Evolutionary conservation across 169 alveolate genomes (phyloP).

Genomic region (Neospora caninum): DNA sequence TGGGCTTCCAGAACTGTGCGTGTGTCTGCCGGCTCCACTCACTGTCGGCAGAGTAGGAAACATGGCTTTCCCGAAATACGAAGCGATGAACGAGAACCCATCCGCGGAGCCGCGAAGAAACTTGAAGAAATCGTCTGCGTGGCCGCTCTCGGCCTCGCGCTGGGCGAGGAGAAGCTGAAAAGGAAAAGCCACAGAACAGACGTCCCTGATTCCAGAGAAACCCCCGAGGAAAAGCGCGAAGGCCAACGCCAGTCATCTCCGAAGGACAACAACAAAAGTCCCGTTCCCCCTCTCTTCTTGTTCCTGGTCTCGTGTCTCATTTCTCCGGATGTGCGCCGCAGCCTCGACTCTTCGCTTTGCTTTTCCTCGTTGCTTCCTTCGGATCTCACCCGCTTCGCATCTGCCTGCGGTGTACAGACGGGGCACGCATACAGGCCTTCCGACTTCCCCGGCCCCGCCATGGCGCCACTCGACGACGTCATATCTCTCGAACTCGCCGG

Average conservation of each 20-base stretch:
- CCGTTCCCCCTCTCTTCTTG: not conserved
- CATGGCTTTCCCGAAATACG: slow-evolving; percentile 57
- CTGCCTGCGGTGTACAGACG: slow-evolving; percentile 60
- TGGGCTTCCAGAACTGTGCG: no score
- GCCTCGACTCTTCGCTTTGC: not conserved
- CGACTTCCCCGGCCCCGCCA: not conserved
- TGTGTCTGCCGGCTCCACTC: not conserved
- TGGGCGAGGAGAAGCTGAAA: slow-evolving; percentile 66
- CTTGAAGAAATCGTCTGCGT: slow-evolving; percentile 70
- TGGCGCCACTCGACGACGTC: no score
- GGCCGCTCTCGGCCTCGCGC: slow-evolving; percentile 61
- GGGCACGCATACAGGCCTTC: slow-evolving; percentile 42
- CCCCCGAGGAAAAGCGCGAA: not conserved
- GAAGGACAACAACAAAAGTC: no score
- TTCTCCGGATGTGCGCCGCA: not conserved
- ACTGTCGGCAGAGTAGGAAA: not conserved
- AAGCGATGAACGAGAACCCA: slow-evolving; percentile 62
- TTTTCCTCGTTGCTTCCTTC: not conserved
- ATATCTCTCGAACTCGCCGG: not conserved
- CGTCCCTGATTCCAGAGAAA: not conserved
- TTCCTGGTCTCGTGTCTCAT: not conserved
- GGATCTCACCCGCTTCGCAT: slow-evolving; percentile 59
- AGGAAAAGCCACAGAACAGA: not conserved
- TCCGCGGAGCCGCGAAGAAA: slow-evolving; percentile 69
- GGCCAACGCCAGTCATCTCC: not conserved